phyloP scores from a whole-genome alignment of 2,329 filamentous ascomycete species.

The Teratosphaeria viscida region DNA sequence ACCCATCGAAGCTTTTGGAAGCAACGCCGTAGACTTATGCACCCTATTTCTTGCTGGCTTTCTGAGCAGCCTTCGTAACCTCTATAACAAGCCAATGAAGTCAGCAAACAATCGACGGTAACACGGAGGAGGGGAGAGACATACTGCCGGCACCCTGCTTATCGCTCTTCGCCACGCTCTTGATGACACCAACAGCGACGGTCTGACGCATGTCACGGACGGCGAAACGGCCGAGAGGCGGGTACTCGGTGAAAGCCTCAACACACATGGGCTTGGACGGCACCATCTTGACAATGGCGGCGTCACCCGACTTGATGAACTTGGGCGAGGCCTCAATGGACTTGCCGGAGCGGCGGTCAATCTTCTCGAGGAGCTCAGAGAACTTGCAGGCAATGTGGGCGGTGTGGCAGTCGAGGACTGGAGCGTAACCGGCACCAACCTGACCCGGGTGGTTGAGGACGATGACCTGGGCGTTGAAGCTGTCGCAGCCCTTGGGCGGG shows the following conservation, averaged over 20 bases:
- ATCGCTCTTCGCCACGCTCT: slow-evolving; percentile 41
- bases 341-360: slow-evolving; percentile 99
- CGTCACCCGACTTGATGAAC: slow-evolving; percentile 99
- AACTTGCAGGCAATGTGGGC: slow-evolving; percentile 99
- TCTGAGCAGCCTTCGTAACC: slow-evolving; percentile 15
- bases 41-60: slow-evolving; percentile 30
- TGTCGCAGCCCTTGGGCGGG: slow-evolving; percentile 76
- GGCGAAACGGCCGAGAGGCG: slow-evolving; percentile 98
- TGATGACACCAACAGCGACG: slow-evolving; percentile 91
- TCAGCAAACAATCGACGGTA: neutral
- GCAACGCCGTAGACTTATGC: neutral
- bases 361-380: slow-evolving; percentile 98
- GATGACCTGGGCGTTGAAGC: slow-evolving; percentile 99
- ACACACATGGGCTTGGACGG: slow-evolving; percentile 99
- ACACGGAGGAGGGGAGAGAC: slow-evolving; percentile 19
- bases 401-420: slow-evolving; percentile 99
- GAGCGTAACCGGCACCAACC: slow-evolving; percentile 97
- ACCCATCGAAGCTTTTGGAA: slow-evolving; percentile 5
- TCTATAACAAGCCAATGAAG: neutral
- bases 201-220: slow-evolving; percentile 93
- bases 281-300: slow-evolving; percentile 99
- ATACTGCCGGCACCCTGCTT: slow-evolving; percentile 35
- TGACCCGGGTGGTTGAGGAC: slow-evolving; percentile 99
- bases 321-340: slow-evolving; percentile 83
- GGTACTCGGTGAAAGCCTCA: slow-evolving; percentile 99